phyloP scores from a whole-genome alignment of 2,329 filamentous ascomycete genomes.

The Colletotrichum simmondsii region DNA sequence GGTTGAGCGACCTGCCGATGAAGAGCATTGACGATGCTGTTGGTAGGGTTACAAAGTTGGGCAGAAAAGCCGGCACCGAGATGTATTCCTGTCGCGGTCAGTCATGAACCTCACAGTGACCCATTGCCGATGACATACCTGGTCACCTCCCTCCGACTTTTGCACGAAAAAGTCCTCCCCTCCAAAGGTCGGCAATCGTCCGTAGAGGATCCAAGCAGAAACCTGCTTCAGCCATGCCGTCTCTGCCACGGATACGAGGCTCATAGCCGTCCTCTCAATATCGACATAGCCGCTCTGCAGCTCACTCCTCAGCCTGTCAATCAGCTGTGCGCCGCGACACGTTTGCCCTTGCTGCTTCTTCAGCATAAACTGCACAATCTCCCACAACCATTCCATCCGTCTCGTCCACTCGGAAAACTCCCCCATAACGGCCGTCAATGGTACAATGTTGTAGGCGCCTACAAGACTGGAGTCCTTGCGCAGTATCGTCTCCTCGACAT shows the following conservation, averaged over 20 bases:
- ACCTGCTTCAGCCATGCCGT: constrained; percentile 92
- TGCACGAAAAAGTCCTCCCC: constrained; percentile 89
- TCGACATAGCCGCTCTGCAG: constrained; percentile 90
- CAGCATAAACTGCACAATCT: constrained; percentile 76
- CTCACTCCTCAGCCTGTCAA: constrained; percentile 80
- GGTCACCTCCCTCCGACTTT: constrained; percentile 53
- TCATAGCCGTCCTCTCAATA: constrained; percentile 80
- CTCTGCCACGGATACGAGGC: constrained; percentile 83
- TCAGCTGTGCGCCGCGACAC: constrained; percentile 78
- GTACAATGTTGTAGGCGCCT: constrained; percentile 93
- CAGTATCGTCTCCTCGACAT: constrained; percentile 84
- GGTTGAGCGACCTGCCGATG: constrained; percentile 88
- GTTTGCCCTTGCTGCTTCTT: constrained; percentile 45
- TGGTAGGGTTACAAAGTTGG: constrained; percentile 79
- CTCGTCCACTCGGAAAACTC: constrained; percentile 91
- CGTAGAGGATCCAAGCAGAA: constrained; percentile 91
- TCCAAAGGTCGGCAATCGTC: constrained; percentile 81
- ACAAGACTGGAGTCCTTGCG: constrained; percentile 81
- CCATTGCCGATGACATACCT: constrained; percentile 43
- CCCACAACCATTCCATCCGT: constrained; percentile 87
- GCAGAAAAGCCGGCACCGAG: constrained; percentile 71
- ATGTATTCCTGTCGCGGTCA: constrained; percentile 63
- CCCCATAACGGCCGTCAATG: constrained; percentile 83
- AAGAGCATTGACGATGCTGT: constrained; percentile 89
- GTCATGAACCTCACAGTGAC: constrained; percentile 15